Conservation (phyloP, 1,284 basidiomycete genomes). For the Ustilago shanxiensis region DNA sequence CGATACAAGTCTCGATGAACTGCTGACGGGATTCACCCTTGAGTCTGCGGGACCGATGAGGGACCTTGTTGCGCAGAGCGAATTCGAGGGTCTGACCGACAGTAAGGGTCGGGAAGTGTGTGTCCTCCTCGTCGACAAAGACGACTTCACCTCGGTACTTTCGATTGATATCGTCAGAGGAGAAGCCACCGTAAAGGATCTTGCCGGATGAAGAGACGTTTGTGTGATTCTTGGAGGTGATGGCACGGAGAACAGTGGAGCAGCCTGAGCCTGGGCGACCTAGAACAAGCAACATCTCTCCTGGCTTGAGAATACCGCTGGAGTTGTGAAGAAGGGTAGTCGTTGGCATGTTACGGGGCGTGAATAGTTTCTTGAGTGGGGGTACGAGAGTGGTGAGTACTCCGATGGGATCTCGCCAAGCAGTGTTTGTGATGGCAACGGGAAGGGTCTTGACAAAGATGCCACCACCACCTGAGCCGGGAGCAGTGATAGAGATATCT, state of each 20-base stretch:
- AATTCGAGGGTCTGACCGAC: slow-evolving; percentile 60
- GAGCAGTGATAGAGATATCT: slow-evolving; percentile 52
- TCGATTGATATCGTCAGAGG: slow-evolving; percentile 40
- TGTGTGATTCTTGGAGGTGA: slow-evolving; percentile 53
- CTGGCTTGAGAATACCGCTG: slow-evolving; percentile 56
- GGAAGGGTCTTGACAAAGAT: slow-evolving; percentile 63
- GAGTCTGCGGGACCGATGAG: slow-evolving; percentile 36
- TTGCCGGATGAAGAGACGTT: slow-evolving; percentile 50
- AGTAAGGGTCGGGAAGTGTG: slow-evolving; percentile 61
- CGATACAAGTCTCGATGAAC: slow-evolving; percentile 57
- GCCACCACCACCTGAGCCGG: slow-evolving; percentile 51
- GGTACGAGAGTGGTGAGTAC: slow-evolving; percentile 53
- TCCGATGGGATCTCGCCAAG: slow-evolving; percentile 52
- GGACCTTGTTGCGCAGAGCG: slow-evolving; percentile 60
- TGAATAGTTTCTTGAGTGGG: slow-evolving; percentile 31
- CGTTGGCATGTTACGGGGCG: slow-evolving; percentile 36
- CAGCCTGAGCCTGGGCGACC: slow-evolving; percentile 63
- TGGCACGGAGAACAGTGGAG: slow-evolving; percentile 53
- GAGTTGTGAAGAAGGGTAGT: slow-evolving; percentile 44
- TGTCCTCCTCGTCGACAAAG: slow-evolving; percentile 56
- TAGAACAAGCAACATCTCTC: slow-evolving; percentile 65
- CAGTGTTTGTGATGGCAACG: slow-evolving; percentile 57
- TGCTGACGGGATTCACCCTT: slow-evolving; percentile 40
- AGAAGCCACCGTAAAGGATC: slow-evolving; percentile 57
- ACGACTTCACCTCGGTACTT: slow-evolving; percentile 60